Evolutionary conservation across 805 yeast species (phyloP).

Genomic region (Metschnikowia cerradonensis): DNA sequence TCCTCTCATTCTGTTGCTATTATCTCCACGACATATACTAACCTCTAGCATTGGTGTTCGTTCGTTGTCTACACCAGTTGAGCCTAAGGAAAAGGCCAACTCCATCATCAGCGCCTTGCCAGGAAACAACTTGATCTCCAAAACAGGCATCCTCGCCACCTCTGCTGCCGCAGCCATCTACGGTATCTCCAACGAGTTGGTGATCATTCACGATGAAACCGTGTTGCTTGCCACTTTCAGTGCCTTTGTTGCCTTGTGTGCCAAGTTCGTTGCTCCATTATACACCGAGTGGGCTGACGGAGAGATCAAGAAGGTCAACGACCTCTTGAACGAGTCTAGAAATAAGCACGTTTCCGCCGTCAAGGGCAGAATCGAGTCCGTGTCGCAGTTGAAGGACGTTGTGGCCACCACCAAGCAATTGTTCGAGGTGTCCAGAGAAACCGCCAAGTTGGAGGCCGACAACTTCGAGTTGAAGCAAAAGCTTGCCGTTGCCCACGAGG

Average conservation of each 20-base stretch:
- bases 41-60: slow-evolving; percentile 55
- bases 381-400: slow-evolving; percentile 85
- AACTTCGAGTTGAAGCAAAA: slow-evolving; percentile 90
- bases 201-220: slow-evolving; percentile 92
- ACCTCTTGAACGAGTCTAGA: slow-evolving; percentile 82
- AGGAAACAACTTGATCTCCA: slow-evolving; percentile 80
- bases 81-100: slow-evolving; percentile 88
- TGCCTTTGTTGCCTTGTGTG: slow-evolving; percentile 68
- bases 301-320: slow-evolving; percentile 75
- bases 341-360: slow-evolving; percentile 89
- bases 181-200: slow-evolving; percentile 89
- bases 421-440: slow-evolving; percentile 93
- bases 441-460: slow-evolving; percentile 92
- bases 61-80: slow-evolving; percentile 63
- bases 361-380: slow-evolving; percentile 84
- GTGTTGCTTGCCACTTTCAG: slow-evolving; percentile 76
- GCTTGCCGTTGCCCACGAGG: slow-evolving; percentile 83
- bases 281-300: slow-evolving; percentile 93
- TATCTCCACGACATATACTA: slow-evolving; percentile 21
- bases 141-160: slow-evolving; percentile 94
- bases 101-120: slow-evolving; percentile 90
- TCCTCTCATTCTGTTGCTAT: background rate
- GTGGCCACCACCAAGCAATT: slow-evolving; percentile 86
- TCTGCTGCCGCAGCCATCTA: slow-evolving; percentile 91
- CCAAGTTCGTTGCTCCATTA: slow-evolving; percentile 89